Percentiles rank a stretch among this genome's conserved stretches.
These are phyloP conservation scores for Rhodomyrtus tomentosa DNA, from an alignment of 345 rosid species.

Conservation along the genomic window DNA sequence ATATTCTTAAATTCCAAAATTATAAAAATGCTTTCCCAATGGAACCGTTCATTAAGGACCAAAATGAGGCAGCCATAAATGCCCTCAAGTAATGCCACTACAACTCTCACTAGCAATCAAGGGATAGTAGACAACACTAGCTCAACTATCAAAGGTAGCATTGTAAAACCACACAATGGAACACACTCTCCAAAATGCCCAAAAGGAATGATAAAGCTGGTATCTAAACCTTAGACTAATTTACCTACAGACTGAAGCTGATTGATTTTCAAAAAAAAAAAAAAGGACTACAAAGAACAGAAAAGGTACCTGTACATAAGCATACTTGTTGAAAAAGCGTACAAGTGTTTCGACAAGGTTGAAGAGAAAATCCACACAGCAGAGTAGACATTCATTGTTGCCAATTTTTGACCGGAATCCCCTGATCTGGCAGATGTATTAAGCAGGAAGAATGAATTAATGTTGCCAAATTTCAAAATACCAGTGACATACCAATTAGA, in stretches of 20 bases:
- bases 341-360: constrained; percentile 96
- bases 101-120: background rate
- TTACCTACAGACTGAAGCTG: background rate
- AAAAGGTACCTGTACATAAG: constrained; percentile 74
- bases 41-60: background rate
- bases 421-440: constrained; percentile 48
- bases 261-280: background rate
- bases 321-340: constrained; percentile 93
- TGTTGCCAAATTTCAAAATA: background rate
- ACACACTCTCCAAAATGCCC: background rate
- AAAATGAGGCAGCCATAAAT: background rate
- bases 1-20: background rate
- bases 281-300: background rate
- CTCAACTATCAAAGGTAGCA: background rate
- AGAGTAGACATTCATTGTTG: constrained; percentile 88
- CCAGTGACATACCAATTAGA: background rate
- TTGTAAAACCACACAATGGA: background rate
- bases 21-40: background rate
- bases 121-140: background rate
- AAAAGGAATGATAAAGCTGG: background rate
- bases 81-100: background rate
- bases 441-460: background rate
- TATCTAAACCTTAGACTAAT: background rate
- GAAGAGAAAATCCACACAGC: constrained; percentile 88
- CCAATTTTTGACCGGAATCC: constrained; percentile 93